Evolutionary conservation across 2,329 filamentous ascomycete species (phyloP).

Genomic region (Aspergillus fischeri): DNA sequence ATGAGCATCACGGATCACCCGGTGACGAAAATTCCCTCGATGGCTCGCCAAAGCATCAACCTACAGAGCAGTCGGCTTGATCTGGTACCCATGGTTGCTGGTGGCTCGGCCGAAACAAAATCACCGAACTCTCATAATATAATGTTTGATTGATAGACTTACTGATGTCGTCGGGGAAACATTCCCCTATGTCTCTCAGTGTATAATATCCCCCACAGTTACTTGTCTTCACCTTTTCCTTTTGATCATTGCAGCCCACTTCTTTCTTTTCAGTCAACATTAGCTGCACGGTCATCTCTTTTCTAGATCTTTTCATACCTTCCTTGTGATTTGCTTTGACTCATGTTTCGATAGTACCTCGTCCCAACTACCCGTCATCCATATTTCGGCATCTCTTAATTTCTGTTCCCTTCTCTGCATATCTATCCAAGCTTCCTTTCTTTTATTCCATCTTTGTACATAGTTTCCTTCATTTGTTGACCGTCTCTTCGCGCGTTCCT

Average conservation of each 20-base stretch:
- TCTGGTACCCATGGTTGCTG: background rate
- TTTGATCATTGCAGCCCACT: background rate
- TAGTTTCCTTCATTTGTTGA: conserved; percentile 17
- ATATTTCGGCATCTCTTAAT: conserved; percentile 1
- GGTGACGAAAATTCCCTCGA: conserved; percentile 18
- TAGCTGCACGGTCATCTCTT: background rate
- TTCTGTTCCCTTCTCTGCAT: conserved; percentile 5
- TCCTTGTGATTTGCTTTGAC: background rate
- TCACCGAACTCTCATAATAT: conserved; percentile 20
- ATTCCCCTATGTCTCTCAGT: conserved; percentile 15
- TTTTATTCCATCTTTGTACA: conserved; percentile 21
- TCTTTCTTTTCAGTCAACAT: background rate
- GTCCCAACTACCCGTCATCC: conserved; percentile 1
- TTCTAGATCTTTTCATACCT: background rate
- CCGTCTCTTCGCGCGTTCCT: conserved; percentile 12
- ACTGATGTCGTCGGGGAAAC: conserved; percentile 26
- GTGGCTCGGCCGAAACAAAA: background rate
- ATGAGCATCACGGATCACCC: conserved; percentile 19
- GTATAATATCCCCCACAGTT: conserved; percentile 15
- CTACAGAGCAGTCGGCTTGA: conserved; percentile 24
- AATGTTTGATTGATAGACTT: conserved; percentile 31
- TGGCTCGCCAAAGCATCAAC: conserved; percentile 19
- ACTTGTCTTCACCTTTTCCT: background rate
- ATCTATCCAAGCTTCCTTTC: conserved; percentile 3
- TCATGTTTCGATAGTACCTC: conserved; percentile 12